Base-by-base conservation (phyloP, 129 eudicot genomes). In the Ambrosia artemisiifolia region DNA sequence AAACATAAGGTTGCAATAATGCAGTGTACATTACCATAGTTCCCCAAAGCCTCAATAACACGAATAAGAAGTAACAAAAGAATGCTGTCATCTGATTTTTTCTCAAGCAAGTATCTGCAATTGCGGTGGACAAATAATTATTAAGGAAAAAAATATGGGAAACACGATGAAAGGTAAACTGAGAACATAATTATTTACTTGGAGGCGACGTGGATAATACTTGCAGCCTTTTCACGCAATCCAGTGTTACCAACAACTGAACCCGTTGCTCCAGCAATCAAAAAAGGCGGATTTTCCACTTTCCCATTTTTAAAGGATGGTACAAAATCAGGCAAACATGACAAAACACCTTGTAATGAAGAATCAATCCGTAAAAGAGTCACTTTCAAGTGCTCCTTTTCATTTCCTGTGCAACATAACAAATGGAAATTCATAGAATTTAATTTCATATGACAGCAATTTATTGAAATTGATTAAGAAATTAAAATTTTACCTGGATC, bases 321-420 rank as follows among this genome's bases (percentile, higher is more conserved):
- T 51, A 65, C 80, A 77, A 95, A 88, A 84, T 95, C 97, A 61
- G 99, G 97, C 82, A 95, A 86, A 83, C 99, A 95, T 75, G 99
- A 95, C 70, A 86, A 79, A 75, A 95, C 95, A 76, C 99, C 97
- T 85, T 95, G 99, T 65, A 95, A 68, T 71, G 97, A 88, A 67
- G 99, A 95, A 75, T 91, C 91, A 34, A 95, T 77, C 42, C 99
- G 97, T 69, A 95, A 77, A 72, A 95, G 96, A 61, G 99, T 88
- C 84, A 95, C 99, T 83, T 95, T 95, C 79, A 95, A 83, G 89
- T 95, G 96, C 50, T 95, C 97, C 85, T 95, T 95, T 83, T 95
- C 88, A 49, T 75, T 87, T 72, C 99, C 97, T 95, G 87, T 67
- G 4, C 64, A 83, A 46, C 48, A 72, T 53, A 65, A 42, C 57